Evolutionary conservation across 1,139 yeast genomes (phyloP).

Genomic region (Candida gigantensis): DNA sequence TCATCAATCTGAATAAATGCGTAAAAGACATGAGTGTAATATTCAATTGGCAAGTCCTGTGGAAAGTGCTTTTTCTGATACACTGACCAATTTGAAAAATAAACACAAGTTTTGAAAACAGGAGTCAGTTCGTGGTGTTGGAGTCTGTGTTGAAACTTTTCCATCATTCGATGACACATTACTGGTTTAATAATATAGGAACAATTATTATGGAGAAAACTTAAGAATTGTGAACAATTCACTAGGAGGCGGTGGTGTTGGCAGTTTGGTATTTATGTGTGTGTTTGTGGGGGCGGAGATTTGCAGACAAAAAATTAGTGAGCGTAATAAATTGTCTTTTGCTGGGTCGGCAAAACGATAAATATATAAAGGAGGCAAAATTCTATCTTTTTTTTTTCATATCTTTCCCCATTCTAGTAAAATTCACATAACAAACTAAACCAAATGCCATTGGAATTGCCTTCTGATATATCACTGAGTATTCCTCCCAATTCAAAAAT

Average conservation of each 20-base stretch:
- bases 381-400: neutral
- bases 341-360: neutral
- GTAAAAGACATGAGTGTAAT: constrained; percentile 70
- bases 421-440: neutral
- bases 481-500: constrained; percentile 36
- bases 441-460: constrained; percentile 21
- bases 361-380: neutral
- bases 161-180: constrained; percentile 14
- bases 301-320: too few relatives aligned
- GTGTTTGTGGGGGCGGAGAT: too few relatives aligned
- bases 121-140: constrained; percentile 5
- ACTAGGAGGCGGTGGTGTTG: neutral
- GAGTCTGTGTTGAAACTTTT: constrained; percentile 12
- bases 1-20: constrained; percentile 69
- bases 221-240: neutral
- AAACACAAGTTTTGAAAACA: constrained; percentile 29
- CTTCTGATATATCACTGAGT: constrained; percentile 21
- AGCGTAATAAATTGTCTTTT: too few relatives aligned
- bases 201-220: neutral
- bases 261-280: too few relatives aligned
- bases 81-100: constrained; percentile 68
- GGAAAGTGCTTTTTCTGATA: constrained; percentile 66
- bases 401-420: too few relatives aligned
- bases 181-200: too few relatives aligned
- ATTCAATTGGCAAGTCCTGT: constrained; percentile 57